Conservation (phyloP, 2,329 filamentous ascomycete species). For the Neoascochyta sp. region DNA sequence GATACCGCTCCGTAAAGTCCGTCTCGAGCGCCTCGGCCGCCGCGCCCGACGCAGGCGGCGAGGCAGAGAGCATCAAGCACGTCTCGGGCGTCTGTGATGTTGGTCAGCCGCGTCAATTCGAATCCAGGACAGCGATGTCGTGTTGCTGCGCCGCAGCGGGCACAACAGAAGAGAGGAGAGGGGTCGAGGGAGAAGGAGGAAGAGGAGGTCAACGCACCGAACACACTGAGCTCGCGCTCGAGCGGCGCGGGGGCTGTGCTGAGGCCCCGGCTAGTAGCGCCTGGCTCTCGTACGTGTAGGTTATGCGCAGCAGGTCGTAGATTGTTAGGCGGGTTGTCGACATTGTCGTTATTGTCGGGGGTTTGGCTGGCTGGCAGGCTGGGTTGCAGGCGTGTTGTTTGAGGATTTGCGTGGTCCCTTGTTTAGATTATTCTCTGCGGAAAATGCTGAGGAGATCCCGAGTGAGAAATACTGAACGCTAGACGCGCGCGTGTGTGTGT, state of each 20-base stretch:
- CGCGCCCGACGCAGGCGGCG: constrained; percentile 8
- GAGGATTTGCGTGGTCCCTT: no score
- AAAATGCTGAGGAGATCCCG: no score
- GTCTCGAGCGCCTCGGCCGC: constrained; percentile 22
- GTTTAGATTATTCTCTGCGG: no score
- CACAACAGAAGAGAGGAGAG: no score
- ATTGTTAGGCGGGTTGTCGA: constrained; percentile 31
- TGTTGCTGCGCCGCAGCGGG: no score
- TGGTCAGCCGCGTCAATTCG: no score
- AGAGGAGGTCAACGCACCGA: constrained; percentile 15
- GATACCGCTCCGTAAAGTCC: constrained; percentile 28
- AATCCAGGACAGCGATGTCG: no score
- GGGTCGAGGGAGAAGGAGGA: no score
- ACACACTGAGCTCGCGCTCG: constrained; percentile 21
- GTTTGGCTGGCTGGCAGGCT: no score
- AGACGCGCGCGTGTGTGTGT: no score
- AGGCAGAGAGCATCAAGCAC: constrained; percentile 16
- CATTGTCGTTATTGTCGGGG: constrained; percentile 14
- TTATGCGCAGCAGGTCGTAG: constrained; percentile 34
- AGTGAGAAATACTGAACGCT: no score
- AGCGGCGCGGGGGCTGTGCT: constrained; percentile 15
- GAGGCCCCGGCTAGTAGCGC: constrained; percentile 18
- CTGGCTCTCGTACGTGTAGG: constrained; percentile 32
- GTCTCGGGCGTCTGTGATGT: constrained; percentile 20
- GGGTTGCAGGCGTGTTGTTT: no score